Evolutionary conservation across 164 flowering plant genomes (phyloP).

Genomic region (Aristolochia contorta): DNA sequence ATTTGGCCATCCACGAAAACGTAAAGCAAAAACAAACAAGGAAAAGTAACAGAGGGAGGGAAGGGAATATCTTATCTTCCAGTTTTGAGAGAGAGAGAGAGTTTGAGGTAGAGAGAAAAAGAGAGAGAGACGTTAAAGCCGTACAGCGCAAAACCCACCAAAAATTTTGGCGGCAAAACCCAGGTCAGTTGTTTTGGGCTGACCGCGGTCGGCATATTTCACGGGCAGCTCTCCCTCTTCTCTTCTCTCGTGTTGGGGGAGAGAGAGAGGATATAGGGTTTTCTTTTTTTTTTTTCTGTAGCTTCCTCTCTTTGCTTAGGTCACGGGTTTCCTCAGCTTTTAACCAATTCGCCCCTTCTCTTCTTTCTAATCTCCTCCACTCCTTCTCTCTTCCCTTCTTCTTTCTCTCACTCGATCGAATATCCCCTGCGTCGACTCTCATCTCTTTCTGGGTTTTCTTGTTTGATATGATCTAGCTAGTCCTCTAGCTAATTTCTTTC

Average conservation of each 20-base stretch:
- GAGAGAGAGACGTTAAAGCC: neutral
- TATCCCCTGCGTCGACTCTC: no score
- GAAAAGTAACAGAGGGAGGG: neutral
- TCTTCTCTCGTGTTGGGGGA: constrained; percentile 1
- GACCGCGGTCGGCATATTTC: constrained; percentile 37
- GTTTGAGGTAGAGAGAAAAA: constrained; percentile 11
- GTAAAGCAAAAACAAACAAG: neutral
- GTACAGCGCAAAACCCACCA: neutral
- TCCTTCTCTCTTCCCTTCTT: neutral
- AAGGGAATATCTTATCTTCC: neutral
- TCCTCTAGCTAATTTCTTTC: no score
- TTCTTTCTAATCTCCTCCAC: neutral
- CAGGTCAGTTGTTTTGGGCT: constrained; percentile 29
- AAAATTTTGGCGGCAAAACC: constrained; percentile 44
- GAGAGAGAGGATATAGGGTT: no score
- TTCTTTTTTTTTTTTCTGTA: neutral
- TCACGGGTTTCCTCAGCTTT: constrained; percentile 14
- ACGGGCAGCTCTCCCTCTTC: constrained; percentile 31
- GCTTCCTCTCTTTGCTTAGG: constrained; percentile 10
- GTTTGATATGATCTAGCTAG: no score
- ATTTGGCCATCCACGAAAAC: no score
- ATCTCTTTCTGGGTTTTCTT: no score
- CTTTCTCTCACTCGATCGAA: no score
- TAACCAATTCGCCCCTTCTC: constrained; percentile 8
- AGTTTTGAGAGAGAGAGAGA: constrained; percentile 40